Conservation (phyloP, 345 rosid genomes). For the Citrus hindsii region DNA sequence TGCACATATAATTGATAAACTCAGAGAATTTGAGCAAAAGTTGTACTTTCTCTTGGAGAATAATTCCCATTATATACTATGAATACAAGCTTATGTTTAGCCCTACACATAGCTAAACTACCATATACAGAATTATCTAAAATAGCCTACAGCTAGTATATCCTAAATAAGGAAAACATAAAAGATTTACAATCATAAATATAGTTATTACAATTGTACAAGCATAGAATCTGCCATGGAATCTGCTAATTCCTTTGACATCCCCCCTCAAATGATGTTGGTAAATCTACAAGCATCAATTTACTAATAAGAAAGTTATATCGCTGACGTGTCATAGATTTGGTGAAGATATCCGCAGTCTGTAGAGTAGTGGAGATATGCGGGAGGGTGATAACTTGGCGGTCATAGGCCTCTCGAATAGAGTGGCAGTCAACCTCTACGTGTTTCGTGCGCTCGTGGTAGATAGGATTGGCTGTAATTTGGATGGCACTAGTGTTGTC, state of each 20-base stretch:
- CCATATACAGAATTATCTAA: neutral
- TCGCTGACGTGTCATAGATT: neutral
- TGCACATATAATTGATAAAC: neutral
- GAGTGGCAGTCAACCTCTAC: neutral
- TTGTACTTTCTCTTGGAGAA: neutral
- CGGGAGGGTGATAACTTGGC: too few species aligned
- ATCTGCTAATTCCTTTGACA: neutral
- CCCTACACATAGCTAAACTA: neutral
- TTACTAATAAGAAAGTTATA: neutral
- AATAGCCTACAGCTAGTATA: neutral
- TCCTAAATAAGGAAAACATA: neutral
- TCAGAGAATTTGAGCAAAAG: neutral
- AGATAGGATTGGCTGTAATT: neutral
- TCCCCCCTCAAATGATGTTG: neutral
- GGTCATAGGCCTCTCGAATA: neutral
- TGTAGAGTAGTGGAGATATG: neutral
- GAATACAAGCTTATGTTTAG: neutral
- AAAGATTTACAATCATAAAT: neutral
- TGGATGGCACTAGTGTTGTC: slow-evolving; percentile 4
- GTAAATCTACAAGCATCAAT: neutral
- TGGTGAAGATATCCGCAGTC: neutral
- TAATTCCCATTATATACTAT: neutral
- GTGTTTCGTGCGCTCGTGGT: neutral
- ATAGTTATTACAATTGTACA: too few species aligned
- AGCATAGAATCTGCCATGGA: accelerated